A percentile compares a stretch with the other conserved stretches of the same genome.
These are phyloP conservation scores for Xylaria intraflava DNA, from an alignment of 495 filamentous ascomycete species.

Conservation along the genomic window DNA sequence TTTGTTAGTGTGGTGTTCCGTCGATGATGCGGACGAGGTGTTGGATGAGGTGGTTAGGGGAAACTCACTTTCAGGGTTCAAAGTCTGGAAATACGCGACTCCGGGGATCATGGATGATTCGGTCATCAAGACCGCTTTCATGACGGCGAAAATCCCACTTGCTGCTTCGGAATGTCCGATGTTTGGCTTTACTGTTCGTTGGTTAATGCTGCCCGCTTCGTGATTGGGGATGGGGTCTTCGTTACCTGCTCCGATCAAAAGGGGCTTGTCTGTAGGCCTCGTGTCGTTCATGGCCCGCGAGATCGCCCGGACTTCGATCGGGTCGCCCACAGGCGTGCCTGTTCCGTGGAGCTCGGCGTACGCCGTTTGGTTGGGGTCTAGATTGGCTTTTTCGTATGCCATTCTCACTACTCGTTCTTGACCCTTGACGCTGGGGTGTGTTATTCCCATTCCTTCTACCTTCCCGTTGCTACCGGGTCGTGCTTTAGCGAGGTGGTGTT, in stretches of 20 bases:
- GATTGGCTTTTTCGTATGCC: constrained; percentile 37
- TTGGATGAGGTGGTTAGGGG: not conserved
- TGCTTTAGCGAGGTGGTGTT: not conserved
- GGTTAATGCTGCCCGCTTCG: not conserved
- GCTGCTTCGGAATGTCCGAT: constrained; percentile 38
- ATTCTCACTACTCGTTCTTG: constrained; percentile 50
- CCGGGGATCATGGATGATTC: constrained; percentile 43
- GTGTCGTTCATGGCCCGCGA: constrained; percentile 32
- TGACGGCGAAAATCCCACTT: constrained; percentile 44
- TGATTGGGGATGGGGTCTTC: not conserved
- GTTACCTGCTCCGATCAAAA: constrained; percentile 48
- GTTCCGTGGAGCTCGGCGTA: constrained; percentile 41
- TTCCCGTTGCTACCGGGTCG: constrained; percentile 39
- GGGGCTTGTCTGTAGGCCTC: constrained; percentile 23
- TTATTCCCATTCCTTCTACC: constrained; percentile 45
- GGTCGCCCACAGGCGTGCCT: constrained; percentile 47
- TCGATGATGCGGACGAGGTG: too few species aligned
- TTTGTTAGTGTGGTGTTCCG: not conserved
- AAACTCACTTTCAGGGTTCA: constrained; percentile 40
- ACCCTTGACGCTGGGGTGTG: constrained; percentile 46
- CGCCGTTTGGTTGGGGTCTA: constrained; percentile 25
- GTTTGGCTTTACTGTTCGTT: constrained; percentile 34
- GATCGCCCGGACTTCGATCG: constrained; percentile 38
- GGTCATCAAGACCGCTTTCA: constrained; percentile 51
- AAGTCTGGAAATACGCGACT: constrained; percentile 42